Evolutionary conservation across 257 asterid genomes (phyloP).

Genomic region (Euphrasia confusa): DNA sequence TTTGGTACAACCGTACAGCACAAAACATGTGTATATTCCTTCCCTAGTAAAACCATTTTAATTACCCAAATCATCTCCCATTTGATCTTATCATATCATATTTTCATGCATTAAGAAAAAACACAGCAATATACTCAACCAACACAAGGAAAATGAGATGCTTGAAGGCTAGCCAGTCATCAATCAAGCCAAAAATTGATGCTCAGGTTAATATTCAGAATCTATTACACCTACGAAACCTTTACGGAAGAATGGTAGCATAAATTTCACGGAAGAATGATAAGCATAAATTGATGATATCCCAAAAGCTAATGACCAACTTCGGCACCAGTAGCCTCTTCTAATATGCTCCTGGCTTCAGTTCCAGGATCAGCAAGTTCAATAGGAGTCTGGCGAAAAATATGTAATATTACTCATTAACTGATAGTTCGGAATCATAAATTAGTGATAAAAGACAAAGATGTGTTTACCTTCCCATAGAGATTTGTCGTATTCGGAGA

Average conservation of each 20-base stretch:
- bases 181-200: no score
- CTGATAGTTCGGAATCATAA: not conserved
- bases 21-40: no score
- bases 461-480: constrained; percentile 53
- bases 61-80: no score
- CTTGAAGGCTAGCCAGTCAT: no score
- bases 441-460: not conserved
- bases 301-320: constrained; percentile 25
- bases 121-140: no score
- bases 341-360: constrained; percentile 61
- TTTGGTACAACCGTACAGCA: no score
- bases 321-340: constrained; percentile 41
- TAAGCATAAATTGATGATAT: constrained; percentile 13
- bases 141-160: no score
- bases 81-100: no score
- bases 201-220: no score
- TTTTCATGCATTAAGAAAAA: no score
- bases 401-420: constrained; percentile 19
- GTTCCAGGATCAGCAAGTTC: constrained; percentile 77
- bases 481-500: constrained; percentile 48
- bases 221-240: no score
- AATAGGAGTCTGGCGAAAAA: constrained; percentile 46
- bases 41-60: no score
- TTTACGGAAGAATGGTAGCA: constrained; percentile 1
- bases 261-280: not conserved